Base-by-base conservation (phyloP, 2,329 filamentous ascomycete species). In the Akanthomyces lecanii region DNA sequence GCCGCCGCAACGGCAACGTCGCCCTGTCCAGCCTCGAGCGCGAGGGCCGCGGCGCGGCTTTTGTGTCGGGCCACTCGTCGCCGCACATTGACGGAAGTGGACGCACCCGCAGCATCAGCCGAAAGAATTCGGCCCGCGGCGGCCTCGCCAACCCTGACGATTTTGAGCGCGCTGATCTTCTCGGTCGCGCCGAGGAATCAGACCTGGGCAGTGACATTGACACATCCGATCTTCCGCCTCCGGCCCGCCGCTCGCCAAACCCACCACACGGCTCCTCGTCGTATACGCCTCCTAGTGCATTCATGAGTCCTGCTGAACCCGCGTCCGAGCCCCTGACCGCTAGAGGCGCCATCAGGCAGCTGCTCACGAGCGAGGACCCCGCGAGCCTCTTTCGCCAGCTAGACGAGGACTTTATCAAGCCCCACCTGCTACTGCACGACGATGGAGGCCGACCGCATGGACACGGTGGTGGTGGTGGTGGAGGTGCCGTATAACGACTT, bases 381-480 rank as follows among this genome's bases (percentile, higher is more conserved):
- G 90, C 91, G 11, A 92, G 90, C 52, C 86, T 96, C 77, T 96
- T 99, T 75, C 88, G 88, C 68, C 93, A 97, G 76, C 79, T 99
- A 65, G 95, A 99, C 74, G 95, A 99, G 75, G 92, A 93, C 65
- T 97, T 92, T 74, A 93, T 98, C 76, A 98, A 98, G 80, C 94
- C 94, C 21, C 91, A 89, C 72, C 77, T 98, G 62, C 76, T 98
- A 67, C 82, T 98, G 23, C 93, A 97, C 76, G 81, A 81, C 28
- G 70, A 71, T 45, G 69, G 68, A 44, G 64, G 47, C 33, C 54
- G 48, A 48, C 62, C 60, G 3, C 52, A 52, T 7, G 60, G 63
- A 30, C 65, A 67, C 3, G 68, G 71, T n/a, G 72, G 73, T 6
- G 68, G 66, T 18, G 69, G 70, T 3, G 69, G 69, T 51, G 67